Evolutionary conservation across 2,329 filamentous ascomycete genomes (phyloP), one percentile per base, ranked within the genome.

Genomic region (Ophiosphaerella korrae): DNA sequence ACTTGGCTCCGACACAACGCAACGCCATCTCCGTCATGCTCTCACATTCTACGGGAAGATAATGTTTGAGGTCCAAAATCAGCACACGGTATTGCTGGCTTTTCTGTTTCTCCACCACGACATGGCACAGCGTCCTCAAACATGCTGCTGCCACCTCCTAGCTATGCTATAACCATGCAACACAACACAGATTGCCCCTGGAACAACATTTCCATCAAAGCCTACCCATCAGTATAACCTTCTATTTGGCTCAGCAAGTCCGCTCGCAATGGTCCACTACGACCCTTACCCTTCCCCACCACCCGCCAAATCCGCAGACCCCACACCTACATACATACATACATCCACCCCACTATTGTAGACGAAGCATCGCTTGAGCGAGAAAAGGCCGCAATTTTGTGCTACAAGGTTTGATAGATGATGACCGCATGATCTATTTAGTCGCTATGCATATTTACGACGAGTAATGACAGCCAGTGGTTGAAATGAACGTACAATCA

Each of bases 321-420:
- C 52, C 42, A 44, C 50, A 46, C 34, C 42, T 42, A 48, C 51
- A 45, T 33, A 40, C 39, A 42, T 42, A 48, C 51, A 45, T 33
- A 40, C 39, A 42, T 26, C 42, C 37, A 9, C 29, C 4, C 34
- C 23, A 50, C 38, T 9, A 50, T 56, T 26, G 36, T 55, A 9
- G 57, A 53, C 34, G 54, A 63, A 31, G 51, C 59, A 39, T 52
- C 56, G 38, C 64, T 61, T 34, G 62, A 66, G 59, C 53, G 47
- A 24, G 62, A 66, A 42, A 63, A 63, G 41, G 52, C 58, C 2
- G 40, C 58, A 7, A 60, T 67, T 6, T 56, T 46, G 5, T 60
- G 60, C n/a, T 68, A 66, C 49, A 63, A 66, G 42, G 11, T 29
- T 3, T 11, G 26, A 29, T 8, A 11, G 26, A 29, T 29, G 8